Percentiles rank a stretch among this genome's conserved stretches.
These are phyloP conservation scores for Yamadazyma diddensiae DNA, from an alignment of 1,139 yeast species.

Conservation along the genomic window DNA sequence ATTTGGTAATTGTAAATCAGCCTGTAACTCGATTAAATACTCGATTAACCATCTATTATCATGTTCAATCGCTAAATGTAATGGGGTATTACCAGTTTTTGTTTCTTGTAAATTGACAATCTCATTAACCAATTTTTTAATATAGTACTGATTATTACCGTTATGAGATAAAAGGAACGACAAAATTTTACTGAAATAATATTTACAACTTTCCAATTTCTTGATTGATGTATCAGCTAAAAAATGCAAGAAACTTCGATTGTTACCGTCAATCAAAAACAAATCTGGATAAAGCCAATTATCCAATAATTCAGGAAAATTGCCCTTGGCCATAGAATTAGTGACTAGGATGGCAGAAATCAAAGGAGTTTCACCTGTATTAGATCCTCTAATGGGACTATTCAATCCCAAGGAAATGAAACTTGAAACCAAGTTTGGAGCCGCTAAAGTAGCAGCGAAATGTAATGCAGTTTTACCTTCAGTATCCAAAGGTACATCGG, in stretches of 20 bases:
- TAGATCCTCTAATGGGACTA: conserved; percentile 43
- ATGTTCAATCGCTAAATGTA: conserved; percentile 86
- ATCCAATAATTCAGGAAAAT: conserved; percentile 30
- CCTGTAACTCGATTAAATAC: conserved; percentile 79
- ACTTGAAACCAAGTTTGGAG: conserved; percentile 33
- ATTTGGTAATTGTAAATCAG: conserved; percentile 75
- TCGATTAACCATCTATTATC: conserved; percentile 83
- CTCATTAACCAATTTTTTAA: conserved; percentile 61
- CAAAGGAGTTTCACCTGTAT: conserved; percentile 41
- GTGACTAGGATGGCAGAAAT: conserved; percentile 42
- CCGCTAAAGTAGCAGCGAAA: conserved; percentile 45
- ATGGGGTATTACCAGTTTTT: conserved; percentile 77
- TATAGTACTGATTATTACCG: conserved; percentile 38
- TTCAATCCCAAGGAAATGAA: conserved; percentile 36
- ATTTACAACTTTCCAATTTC: conserved; percentile 44
- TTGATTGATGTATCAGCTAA: conserved; percentile 27
- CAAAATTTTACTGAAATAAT: conserved; percentile 71
- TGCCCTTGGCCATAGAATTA: conserved; percentile 46
- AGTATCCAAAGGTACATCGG: conserved; percentile 41
- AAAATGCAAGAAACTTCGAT: conserved; percentile 38
- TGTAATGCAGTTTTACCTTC: conserved; percentile 47
- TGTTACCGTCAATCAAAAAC: conserved; percentile 34
- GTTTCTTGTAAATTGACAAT: conserved; percentile 76
- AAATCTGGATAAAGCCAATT: conserved; percentile 39
- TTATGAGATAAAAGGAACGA: conserved; percentile 65